Conservation (phyloP, 345 rosid species). For the Gossypium bickii region DNA sequence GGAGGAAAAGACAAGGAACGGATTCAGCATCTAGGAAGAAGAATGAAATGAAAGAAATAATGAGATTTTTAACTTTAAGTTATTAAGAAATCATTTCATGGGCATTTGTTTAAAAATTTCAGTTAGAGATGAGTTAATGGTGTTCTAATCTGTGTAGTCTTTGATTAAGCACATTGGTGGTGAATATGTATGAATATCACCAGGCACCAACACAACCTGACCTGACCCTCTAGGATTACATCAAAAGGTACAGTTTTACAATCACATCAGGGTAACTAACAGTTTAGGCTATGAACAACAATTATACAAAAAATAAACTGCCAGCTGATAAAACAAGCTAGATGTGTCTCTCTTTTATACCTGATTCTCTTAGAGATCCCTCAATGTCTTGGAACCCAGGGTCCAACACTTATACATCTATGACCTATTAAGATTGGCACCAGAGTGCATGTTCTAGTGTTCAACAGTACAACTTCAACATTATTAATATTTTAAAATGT, state of each 20-base stretch:
- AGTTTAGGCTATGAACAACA: background rate
- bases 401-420: background rate
- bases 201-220: background rate
- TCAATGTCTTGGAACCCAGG: background rate
- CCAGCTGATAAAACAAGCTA: conserved; percentile 1
- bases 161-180: background rate
- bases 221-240: background rate
- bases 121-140: background rate
- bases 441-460: background rate
- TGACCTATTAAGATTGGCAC: background rate
- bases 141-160: background rate
- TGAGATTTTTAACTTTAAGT: background rate
- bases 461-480: background rate
- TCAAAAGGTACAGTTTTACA: background rate
- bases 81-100: background rate
- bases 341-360: background rate
- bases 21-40: background rate
- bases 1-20: background rate
- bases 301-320: background rate
- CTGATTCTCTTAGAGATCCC: background rate
- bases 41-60: background rate
- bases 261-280: background rate
- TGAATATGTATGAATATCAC: background rate
- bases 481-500: background rate
- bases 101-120: background rate